Evolutionary conservation across 139 green algal genomes (phyloP), one percentile per base, ranked within the genome.

Genomic region (Coelastrella sp.): DNA sequence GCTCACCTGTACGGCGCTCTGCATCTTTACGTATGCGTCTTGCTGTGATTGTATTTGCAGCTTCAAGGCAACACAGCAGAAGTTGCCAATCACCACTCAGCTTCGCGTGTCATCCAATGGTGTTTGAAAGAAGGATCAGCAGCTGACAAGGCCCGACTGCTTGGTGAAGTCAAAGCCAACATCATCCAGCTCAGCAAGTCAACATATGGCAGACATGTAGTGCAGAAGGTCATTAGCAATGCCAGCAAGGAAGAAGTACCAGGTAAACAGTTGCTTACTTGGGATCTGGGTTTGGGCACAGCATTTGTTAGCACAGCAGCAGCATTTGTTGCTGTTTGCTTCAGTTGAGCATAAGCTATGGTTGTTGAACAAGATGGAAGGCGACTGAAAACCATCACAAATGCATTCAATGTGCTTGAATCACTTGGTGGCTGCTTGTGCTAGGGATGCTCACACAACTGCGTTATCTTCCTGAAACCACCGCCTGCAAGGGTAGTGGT

Each of bases 91-190:
- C 93, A 95, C 45, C 96, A 96, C 88, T 94, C 91, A 13, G 94
- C 94, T 2, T 96, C 92, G 0, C 90, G 95, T 34, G 87, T 98
- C 17, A 90, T 98, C n/a, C 96, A 98, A 87, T 92, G 95, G 41
- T 96, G 92, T 62, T 76, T 93, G 71, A 96, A 96, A 90, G 69
- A 87, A 57, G 95, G 94, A 57, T 91, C 51, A 15, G 48, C 73
- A 17, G 80, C 50, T 19, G 85, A 96, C 71, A 87, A 90, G 0
- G 59, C 81, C 11, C 53, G 21, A 17, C 89, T 98, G n/a, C 82
- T 95, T 83, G 84, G 79, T 23, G 92, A 98, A 88, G 64, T 98
- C 35, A 23, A 88, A 38, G 87, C 88, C 3, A 86, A 91, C 64
- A 80, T 96, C 9, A 50, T 97, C 38, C 88, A 92, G n/a, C 88